Evolutionary conservation across 371 early-diverging fungal species (phyloP).

Genomic region (Umbelopsis sp.): DNA sequence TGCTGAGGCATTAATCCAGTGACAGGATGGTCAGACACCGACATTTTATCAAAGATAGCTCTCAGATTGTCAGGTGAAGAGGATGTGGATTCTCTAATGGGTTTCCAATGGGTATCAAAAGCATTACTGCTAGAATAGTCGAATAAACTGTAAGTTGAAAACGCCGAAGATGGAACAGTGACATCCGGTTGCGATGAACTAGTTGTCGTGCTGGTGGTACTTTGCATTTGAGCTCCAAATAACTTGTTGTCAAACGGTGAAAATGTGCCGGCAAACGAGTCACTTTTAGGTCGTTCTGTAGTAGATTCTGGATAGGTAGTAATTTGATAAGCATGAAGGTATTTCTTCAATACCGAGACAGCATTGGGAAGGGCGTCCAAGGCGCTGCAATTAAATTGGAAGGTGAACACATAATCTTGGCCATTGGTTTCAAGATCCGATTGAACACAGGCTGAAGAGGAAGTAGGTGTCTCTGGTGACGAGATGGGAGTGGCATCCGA

Average conservation of each 20-base stretch:
- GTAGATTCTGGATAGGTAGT: slow-evolving; percentile 13
- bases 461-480: slow-evolving; percentile 15
- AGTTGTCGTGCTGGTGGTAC: slow-evolving; percentile 6
- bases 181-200: not conserved
- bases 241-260: slow-evolving; percentile 40
- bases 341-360: not conserved
- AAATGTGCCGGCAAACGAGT: slow-evolving; percentile 40
- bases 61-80: slow-evolving; percentile 14
- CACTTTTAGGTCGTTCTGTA: slow-evolving; percentile 31
- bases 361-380: not conserved
- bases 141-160: slow-evolving; percentile 14
- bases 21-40: not conserved
- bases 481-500: slow-evolving; percentile 8
- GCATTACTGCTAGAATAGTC: slow-evolving; percentile 15
- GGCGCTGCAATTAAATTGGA: not conserved
- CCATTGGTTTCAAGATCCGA: not conserved
- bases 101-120: slow-evolving; percentile 19
- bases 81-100: slow-evolving; percentile 8
- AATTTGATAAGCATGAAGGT: slow-evolving; percentile 10
- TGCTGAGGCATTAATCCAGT: slow-evolving; percentile 10
- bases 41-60: slow-evolving; percentile 12
- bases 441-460: slow-evolving; percentile 7
- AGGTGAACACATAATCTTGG: slow-evolving; percentile 8
- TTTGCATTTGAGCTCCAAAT: slow-evolving; percentile 4
- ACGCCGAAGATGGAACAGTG: not conserved